A percentile compares a stretch with the other conserved stretches of the same genome.
phyloP scores from a whole-genome alignment of 768 basidiomycete genomes.

The Gymnopilus dilepis region DNA sequence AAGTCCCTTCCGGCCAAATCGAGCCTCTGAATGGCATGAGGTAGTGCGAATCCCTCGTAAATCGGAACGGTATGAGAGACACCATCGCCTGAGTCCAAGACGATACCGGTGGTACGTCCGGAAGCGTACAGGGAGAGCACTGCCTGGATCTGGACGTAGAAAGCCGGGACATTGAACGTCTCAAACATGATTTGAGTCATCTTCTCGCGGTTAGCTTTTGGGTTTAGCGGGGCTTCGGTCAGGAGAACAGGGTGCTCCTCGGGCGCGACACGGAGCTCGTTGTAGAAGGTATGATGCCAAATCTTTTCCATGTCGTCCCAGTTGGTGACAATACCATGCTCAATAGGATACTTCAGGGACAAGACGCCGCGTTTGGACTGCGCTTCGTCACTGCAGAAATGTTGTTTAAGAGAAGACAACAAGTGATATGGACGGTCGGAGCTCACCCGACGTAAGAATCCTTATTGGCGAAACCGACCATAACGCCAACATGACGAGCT shows the following conservation, averaged over 20 bases:
- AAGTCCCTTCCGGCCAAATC: constrained; percentile 94
- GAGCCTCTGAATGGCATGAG: constrained; percentile 91
- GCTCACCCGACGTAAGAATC: constrained; percentile 93
- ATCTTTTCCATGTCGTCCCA: constrained; percentile 99
- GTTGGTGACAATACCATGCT: constrained; percentile 95
- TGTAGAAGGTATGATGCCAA: constrained; percentile 98
- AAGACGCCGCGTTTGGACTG: constrained; percentile 84
- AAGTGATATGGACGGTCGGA: background rate
- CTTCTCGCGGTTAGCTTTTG: constrained; percentile 92
- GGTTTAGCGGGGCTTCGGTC: constrained; percentile 92
- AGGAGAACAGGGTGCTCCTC: constrained; percentile 92
- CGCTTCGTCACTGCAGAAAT: constrained; percentile 35
- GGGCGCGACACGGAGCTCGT: constrained; percentile 91
- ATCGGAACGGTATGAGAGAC: constrained; percentile 96
- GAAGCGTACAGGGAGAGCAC: constrained; percentile 92
- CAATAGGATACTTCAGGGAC: constrained; percentile 91
- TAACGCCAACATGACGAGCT: constrained; percentile 92
- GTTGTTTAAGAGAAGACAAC: background rate
- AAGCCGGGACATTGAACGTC: constrained; percentile 92
- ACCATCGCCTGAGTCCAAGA: constrained; percentile 96
- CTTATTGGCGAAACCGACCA: constrained; percentile 97
- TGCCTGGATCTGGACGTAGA: constrained; percentile 93
- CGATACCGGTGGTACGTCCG: constrained; percentile 94
- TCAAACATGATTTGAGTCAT: constrained; percentile 98
- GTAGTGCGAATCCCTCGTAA: constrained; percentile 92